These are phyloP conservation scores for Torrubiellomyces zombiae DNA, from an alignment of 2,329 filamentous ascomycete species.

Conservation along the genomic window DNA sequence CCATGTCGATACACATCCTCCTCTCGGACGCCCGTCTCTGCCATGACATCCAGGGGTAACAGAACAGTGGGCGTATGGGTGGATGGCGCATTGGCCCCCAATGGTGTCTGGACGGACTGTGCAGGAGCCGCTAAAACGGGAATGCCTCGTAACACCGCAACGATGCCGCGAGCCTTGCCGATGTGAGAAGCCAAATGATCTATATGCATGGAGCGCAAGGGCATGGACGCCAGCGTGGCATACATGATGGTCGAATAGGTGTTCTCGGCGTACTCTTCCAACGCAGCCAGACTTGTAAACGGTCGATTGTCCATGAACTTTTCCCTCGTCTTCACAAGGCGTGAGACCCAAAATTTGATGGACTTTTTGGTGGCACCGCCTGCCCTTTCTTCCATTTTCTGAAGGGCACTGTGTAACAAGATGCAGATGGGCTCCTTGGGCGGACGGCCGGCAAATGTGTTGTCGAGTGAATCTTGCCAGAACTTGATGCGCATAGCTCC, in stretches of 20 bases:
- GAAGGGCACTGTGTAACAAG: conserved; percentile 57
- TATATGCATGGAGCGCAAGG: conserved; percentile 64
- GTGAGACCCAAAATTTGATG: conserved; percentile 56
- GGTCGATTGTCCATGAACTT: conserved; percentile 71
- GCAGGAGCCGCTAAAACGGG: conserved; percentile 69
- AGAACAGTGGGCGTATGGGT: conserved; percentile 42
- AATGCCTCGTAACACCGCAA: conserved; percentile 70
- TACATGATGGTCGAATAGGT: conserved; percentile 92
- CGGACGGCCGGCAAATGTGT: conserved; percentile 59
- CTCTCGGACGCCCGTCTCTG: conserved; percentile 61
- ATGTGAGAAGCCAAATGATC: conserved; percentile 93
- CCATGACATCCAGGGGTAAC: conserved; percentile 81
- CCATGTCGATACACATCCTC: conserved; percentile 79
- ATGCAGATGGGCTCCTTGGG: conserved; percentile 86
- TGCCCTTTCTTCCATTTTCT: conserved; percentile 34
- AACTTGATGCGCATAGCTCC: conserved; percentile 85
- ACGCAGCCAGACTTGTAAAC: conserved; percentile 51
- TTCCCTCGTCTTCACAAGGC: conserved; percentile 67
- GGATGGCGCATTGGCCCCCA: conserved; percentile 18
- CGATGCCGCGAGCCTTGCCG: conserved; percentile 83
- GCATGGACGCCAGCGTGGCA: conserved; percentile 62
- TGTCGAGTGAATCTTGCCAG: conserved; percentile 73
- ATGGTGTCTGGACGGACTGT: conserved; percentile 27
- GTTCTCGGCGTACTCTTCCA: conserved; percentile 85
- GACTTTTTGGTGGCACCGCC: conserved; percentile 26